Base-by-base conservation (phyloP, 345 rosid species). In the Citrus inodora region DNA sequence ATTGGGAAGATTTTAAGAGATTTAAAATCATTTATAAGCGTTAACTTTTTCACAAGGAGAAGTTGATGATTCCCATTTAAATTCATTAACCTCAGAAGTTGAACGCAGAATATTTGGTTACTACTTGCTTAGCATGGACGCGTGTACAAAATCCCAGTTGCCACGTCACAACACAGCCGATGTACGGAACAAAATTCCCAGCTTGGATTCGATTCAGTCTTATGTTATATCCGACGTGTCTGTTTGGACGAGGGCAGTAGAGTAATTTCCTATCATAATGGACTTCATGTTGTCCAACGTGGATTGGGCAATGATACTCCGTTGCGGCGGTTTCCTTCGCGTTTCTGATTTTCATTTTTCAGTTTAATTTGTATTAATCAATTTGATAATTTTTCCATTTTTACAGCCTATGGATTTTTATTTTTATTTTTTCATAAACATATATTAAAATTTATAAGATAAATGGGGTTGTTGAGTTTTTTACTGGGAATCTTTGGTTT, bases 401-500 rank as follows among this genome's bases (percentile, higher is more conserved):
- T 46, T 46, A 46, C 14, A 46, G 17, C 51, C 51, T 46, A 0
- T 3, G 17, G 5, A 46, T 46, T 46, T 11, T 46, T 2, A 3
- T 13, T 11, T 13, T 38, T 25, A 25, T 25, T 11, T 38, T 46
- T 46, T 46, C 16, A 11, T 13, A 46, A 46, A 2, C 46, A 46
- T 46, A 10, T 42, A 42, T 42, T 42, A 10, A 10, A 42, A 10
- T 3, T 42, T 3, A 42, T 2, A 9, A 42, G 48, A 42, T 42
- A 42, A 67, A 86, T 87, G 90, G 87, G 82, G 16, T 79, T 83
- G 62, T 9, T 82, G 33, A 77, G 78, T 65, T 73, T 68, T 74
- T 61, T 89, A n/a, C 70, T 85, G 58, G 88, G 80, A 82, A 61
- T 84, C 7, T 16, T 84, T 38, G 92, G 90, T 5, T 65, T 87